Base-by-base conservation (phyloP, 768 basidiomycete species). In the Inosperma sp. region DNA sequence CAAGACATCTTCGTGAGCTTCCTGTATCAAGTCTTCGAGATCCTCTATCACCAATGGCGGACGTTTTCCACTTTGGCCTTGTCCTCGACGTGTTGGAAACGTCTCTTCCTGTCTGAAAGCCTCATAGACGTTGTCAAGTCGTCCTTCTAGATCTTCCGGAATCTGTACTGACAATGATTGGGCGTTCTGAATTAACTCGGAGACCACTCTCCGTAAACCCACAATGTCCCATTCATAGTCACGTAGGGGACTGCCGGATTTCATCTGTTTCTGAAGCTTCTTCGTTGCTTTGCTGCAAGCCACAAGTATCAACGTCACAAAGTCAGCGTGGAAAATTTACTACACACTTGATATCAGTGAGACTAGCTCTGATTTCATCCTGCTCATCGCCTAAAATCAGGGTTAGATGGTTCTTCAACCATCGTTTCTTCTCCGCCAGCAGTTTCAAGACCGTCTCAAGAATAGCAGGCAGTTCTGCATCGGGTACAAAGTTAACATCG, bases 321-420 rank as follows among this genome's bases (percentile, higher is more conserved):
- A 9, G 13, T 42, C 29, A 9, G 7, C n/a, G n/a, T n/a, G n/a
- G n/a, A n/a, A n/a, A n/a, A n/a, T n/a, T n/a, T n/a, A n/a, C n/a
- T n/a, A n/a, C 42, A 29, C 31, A 44, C 42, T 44, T 44, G 27
- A 44, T 14, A 14, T 21, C 27, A 30, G 42, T 29, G 27, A 44
- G 42, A 13, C 31, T 44, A 10, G 7, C 12, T 16, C 10, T 13
- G 16, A 30, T 21, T 21, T 44, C 42, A 12, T 44, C 42, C 25
- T 29, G 27, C 12, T 44, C 27, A 12, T 43, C n/a, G 42, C n/a
- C n/a, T n/a, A n/a, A 16, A 19, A 19, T 19, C 19, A 16, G 9
- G 17, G 2, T 14, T 17, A 48, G 35, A 33, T 9, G 17, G 12
- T 36, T 36, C 34, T 48, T 48, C 13, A 48, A 9, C 4, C 22